These are phyloP conservation scores for Thermochaetoides dissita DNA, from an alignment of 2,329 filamentous ascomycete species.

Conservation along the genomic window DNA sequence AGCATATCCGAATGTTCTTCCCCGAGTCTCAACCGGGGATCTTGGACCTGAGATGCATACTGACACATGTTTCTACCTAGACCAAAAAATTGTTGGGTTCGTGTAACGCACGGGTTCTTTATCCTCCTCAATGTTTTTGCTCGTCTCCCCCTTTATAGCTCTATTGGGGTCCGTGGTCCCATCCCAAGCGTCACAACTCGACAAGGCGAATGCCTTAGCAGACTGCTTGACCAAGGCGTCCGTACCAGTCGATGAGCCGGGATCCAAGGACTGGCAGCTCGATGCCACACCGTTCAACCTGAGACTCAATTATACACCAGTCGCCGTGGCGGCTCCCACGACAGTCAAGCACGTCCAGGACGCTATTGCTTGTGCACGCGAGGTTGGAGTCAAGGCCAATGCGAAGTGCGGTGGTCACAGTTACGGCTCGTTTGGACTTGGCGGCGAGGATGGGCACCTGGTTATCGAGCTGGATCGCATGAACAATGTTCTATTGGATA, in stretches of 20 bases:
- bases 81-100: no score
- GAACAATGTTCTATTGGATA: constrained; percentile 28
- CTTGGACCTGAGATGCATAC: no score
- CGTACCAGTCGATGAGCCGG: constrained; percentile 13
- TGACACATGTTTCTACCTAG: no score
- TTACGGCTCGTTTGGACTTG: constrained; percentile 34
- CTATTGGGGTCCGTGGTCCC: no score
- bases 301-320: constrained; percentile 24
- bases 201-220: constrained; percentile 12
- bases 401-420: constrained; percentile 38
- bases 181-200: neutral
- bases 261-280: constrained; percentile 20
- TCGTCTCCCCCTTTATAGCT: no score
- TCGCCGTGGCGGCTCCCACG: constrained; percentile 29
- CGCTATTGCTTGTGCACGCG: constrained; percentile 30
- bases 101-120: no score
- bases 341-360: constrained; percentile 30
- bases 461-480: constrained; percentile 33
- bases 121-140: no score
- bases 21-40: no score
- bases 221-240: constrained; percentile 15
- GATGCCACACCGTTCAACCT: constrained; percentile 22
- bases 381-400: constrained; percentile 30
- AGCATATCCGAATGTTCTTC: no score
- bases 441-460: constrained; percentile 33